Conservation (phyloP, 345 rosid species). For the Fremontodendron californicum region DNA sequence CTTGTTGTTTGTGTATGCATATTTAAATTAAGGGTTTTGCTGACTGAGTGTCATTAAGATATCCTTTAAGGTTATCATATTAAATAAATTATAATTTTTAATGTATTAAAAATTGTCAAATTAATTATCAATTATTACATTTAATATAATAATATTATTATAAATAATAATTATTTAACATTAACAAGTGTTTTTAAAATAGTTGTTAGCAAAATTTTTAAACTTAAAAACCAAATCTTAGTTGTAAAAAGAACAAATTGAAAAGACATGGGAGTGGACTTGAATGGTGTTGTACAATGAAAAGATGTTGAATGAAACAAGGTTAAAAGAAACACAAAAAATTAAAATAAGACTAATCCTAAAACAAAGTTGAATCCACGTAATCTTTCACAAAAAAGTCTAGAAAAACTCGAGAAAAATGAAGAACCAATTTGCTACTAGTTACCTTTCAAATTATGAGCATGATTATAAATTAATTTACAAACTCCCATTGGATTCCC, state of each 20-base stretch:
- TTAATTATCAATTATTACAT: too few species aligned
- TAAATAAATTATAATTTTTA: background rate
- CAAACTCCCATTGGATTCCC: constrained; percentile 23
- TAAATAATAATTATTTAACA: too few species aligned
- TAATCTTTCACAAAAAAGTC: constrained; percentile 1
- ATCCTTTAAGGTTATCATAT: too few species aligned
- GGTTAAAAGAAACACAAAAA: background rate
- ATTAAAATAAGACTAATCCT: background rate
- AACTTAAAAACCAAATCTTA: background rate
- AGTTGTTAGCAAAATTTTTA: too few species aligned
- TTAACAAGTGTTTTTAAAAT: too few species aligned
- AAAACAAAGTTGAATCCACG: constrained; percentile 14
- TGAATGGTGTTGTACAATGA: background rate
- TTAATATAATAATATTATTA: too few species aligned
- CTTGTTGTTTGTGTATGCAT: background rate
- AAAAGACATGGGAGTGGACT: background rate
- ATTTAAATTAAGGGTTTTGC: background rate
- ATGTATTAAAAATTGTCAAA: too few species aligned
- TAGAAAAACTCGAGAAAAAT: constrained; percentile 12
- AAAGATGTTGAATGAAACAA: background rate
- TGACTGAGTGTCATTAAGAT: too few species aligned
- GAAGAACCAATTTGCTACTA: background rate
- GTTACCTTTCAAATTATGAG: constrained; percentile 28
- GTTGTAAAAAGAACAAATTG: background rate
- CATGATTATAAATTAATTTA: background rate